Percentiles rank a stretch among this genome's conserved stretches.
These are phyloP conservation scores for Penicillium soppii DNA, from an alignment of 495 filamentous ascomycete species.

Conservation along the genomic window DNA sequence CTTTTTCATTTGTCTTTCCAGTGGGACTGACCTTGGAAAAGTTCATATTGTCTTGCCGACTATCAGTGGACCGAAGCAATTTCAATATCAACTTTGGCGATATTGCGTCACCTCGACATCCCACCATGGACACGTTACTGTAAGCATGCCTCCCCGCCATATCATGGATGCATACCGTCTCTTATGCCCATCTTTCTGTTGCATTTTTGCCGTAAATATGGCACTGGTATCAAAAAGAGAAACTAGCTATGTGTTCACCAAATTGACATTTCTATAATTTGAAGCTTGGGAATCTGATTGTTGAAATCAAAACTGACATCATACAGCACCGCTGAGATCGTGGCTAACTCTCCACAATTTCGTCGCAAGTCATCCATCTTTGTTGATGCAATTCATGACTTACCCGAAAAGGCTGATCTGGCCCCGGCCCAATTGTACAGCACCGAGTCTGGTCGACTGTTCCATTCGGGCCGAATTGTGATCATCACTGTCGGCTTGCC, in stretches of 20 bases:
- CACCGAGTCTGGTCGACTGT: slow-evolving; percentile 93
- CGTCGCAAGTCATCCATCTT: slow-evolving; percentile 91
- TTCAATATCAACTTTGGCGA: not conserved
- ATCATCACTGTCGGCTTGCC: slow-evolving; percentile 97
- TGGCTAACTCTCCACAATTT: slow-evolving; percentile 78
- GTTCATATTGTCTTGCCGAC: not conserved
- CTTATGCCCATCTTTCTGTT: not conserved
- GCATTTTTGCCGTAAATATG: not conserved
- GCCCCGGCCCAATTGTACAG: slow-evolving; percentile 97
- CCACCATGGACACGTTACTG: slow-evolving; percentile 76
- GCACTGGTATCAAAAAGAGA: not conserved
- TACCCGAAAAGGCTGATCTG: slow-evolving; percentile 77
- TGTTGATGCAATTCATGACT: slow-evolving; percentile 96
- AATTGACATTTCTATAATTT: not conserved
- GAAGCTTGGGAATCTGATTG: not conserved
- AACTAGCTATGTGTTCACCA: not conserved
- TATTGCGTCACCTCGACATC: slow-evolving; percentile 4
- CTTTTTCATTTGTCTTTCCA: slow-evolving; percentile 1
- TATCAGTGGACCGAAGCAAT: no score
- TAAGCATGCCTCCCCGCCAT: slow-evolving; percentile 43
- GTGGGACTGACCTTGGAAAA: not conserved
- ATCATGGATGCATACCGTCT: not conserved
- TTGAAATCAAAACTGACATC: slow-evolving; percentile 22
- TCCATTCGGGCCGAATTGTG: slow-evolving; percentile 94
- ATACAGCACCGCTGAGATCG: slow-evolving; percentile 71